Evolutionary conservation across 768 basidiomycete genomes (phyloP).

Genomic region (Clavaria fumosa): DNA sequence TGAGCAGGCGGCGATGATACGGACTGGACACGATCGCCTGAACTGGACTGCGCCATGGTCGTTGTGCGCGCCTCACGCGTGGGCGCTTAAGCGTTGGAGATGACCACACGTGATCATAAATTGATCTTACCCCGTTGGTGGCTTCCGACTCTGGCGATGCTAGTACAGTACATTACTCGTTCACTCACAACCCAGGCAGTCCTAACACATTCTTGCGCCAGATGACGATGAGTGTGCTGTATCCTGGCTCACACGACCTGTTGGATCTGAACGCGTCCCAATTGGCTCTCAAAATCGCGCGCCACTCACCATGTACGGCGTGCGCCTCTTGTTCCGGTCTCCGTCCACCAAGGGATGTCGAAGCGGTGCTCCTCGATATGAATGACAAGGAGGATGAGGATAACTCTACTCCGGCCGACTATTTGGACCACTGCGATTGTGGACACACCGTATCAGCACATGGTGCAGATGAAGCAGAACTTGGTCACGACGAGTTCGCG

Average conservation of each 20-base stretch:
- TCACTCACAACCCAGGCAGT: too few species aligned
- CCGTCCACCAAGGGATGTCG: conserved; percentile 41
- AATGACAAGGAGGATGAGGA: conserved; percentile 29
- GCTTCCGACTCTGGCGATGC: too few species aligned
- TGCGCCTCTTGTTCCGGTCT: conserved; percentile 61
- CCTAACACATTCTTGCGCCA: too few species aligned
- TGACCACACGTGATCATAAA: too few species aligned
- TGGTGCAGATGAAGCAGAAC: conserved; percentile 41
- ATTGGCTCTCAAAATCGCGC: conserved; percentile 62
- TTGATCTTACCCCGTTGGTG: too few species aligned
- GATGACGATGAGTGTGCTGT: conserved; percentile 47
- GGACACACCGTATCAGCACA: conserved; percentile 52
- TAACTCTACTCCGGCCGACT: conserved; percentile 35
- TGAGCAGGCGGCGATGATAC: too few species aligned
- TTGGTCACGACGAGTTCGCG: conserved; percentile 50
- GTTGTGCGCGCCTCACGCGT: too few species aligned
- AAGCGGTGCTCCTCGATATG: conserved; percentile 50
- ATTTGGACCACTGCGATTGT: conserved; percentile 51
- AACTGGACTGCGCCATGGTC: too few species aligned
- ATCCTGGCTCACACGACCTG: conserved; percentile 45
- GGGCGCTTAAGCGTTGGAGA: too few species aligned
- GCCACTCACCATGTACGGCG: conserved; percentile 55
- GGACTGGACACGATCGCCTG: too few species aligned
- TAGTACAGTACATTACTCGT: too few species aligned
- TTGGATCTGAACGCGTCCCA: conserved; percentile 33